Conservation (phyloP, 352 stramenopile species). For the Phytophthora citrophthora region DNA sequence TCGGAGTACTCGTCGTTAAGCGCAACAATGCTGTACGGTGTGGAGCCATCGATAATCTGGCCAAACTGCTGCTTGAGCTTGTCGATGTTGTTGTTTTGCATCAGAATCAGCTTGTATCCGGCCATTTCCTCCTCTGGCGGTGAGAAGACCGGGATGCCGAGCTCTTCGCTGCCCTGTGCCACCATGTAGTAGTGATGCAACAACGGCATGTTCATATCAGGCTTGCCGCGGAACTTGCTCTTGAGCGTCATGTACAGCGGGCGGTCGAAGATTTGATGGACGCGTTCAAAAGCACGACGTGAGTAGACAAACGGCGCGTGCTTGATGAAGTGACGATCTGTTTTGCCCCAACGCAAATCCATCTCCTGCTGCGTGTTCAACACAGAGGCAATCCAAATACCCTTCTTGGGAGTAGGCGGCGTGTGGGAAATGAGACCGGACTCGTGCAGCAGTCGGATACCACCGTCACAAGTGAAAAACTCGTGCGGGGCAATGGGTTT, state of each 20-base stretch:
- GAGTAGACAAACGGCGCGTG: slow-evolving; percentile 91
- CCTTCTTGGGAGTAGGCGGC: slow-evolving; percentile 78
- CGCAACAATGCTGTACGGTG: slow-evolving; percentile 80
- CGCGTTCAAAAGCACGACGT: slow-evolving; percentile 79
- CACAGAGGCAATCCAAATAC: slow-evolving; percentile 89
- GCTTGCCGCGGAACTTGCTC: slow-evolving; percentile 85
- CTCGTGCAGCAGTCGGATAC: slow-evolving; percentile 84
- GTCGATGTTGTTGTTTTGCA: slow-evolving; percentile 84
- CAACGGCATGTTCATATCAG: slow-evolving; percentile 90
- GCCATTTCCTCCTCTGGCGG: slow-evolving; percentile 79
- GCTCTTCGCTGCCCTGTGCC: slow-evolving; percentile 75
- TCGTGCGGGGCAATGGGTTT: slow-evolving; percentile 81
- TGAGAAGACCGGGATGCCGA: slow-evolving; percentile 79
- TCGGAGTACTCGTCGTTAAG: slow-evolving; percentile 90
- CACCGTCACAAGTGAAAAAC: slow-evolving; percentile 89
- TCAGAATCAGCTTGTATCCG: slow-evolving; percentile 86
- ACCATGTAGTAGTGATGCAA: slow-evolving; percentile 91
- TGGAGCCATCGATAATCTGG: slow-evolving; percentile 66
- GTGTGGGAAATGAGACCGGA: slow-evolving; percentile 77
- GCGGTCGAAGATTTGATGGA: slow-evolving; percentile 89
- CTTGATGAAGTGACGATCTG: slow-evolving; percentile 88
- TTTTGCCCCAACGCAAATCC: slow-evolving; percentile 81
- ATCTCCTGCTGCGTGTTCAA: slow-evolving; percentile 91
- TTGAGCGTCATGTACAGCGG: slow-evolving; percentile 85
- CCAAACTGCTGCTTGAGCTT: slow-evolving; percentile 75